A percentile compares a stretch with the other conserved stretches of the same genome.
These are phyloP conservation scores for Paramarasmius palmivorus DNA, from an alignment of 1,284 basidiomycete species.

Conservation along the genomic window DNA sequence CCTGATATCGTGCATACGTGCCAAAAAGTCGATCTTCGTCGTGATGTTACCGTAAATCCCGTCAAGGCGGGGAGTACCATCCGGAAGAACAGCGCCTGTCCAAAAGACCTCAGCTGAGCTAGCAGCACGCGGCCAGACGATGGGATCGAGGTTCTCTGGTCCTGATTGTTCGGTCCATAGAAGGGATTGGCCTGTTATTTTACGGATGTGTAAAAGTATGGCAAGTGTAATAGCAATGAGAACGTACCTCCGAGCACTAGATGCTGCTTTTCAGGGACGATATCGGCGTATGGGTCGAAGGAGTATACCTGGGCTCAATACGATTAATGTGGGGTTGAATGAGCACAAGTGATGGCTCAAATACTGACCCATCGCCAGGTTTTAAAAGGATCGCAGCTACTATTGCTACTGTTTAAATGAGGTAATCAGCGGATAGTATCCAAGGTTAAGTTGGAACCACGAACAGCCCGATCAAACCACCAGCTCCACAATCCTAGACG, in stretches of 20 bases:
- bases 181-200: constrained; percentile 36
- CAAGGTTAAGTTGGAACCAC: too few relatives aligned
- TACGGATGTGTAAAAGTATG: not conserved
- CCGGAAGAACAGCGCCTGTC: constrained; percentile 41
- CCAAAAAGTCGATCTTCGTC: constrained; percentile 37
- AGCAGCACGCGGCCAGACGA: constrained; percentile 64
- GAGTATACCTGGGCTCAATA: constrained; percentile 40
- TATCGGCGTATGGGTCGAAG: constrained; percentile 52
- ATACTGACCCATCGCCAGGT: constrained; percentile 64
- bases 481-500: constrained; percentile 68
- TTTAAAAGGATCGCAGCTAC: constrained; percentile 75
- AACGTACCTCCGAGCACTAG: constrained; percentile 50
- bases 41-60: constrained; percentile 32
- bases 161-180: constrained; percentile 63
- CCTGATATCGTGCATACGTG: constrained; percentile 61
- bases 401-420: constrained; percentile 38
- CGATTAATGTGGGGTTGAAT: not conserved
- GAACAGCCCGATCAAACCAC: too few relatives aligned
- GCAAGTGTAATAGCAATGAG: not conserved
- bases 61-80: constrained; percentile 13
- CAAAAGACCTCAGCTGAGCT: constrained; percentile 64
- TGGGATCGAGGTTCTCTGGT: constrained; percentile 50
- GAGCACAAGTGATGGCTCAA: not conserved
- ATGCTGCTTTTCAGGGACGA: constrained; percentile 33
- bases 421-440: not conserved